Evolutionary conservation across 1,284 basidiomycete species (phyloP), one percentile per base, ranked within the genome.

Genomic region (Porodaedalea pini): DNA sequence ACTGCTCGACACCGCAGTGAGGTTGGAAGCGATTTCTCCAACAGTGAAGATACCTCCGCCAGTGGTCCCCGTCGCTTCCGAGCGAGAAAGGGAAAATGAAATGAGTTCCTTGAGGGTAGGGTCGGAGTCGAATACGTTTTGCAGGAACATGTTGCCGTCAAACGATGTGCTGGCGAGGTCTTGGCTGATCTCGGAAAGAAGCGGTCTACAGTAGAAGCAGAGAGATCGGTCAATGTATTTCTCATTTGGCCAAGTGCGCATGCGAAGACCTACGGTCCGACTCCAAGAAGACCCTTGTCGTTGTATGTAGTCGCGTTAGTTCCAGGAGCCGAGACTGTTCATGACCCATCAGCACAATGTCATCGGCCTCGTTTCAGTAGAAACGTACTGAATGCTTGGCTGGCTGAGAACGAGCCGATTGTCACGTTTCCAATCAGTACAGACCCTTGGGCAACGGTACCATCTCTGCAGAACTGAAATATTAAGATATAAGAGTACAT

Each of bases 281-380:
- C 29, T 3, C 54, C 54, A 50, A 56, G 54, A 27, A 56, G 54
- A 10, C 54, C 54, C 31, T 56, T 56, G 23, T 56, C 54, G 27
- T 36, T 36, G 19, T 25, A 25, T 3, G 54, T 31, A 11, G 54
- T 56, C 13, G 54, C 54, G 25, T 56, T 56, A 2, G 54, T 19
- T n/a, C 54, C 54, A 39, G 54, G 45, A 15, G 54, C 54, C 34
- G 54, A 56, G 21, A 56, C 54, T 56, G 15, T 23, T 40, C n/a
- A 25, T 4, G 11, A 50, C 15, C 2, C 10, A 40, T 45, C 7
- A 56, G 21, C 19, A 37, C 17, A 10, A 27, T 7, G 7, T 21
- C 15, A 19, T 2, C 15, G 6, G 21, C 19, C 3, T 5, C 10
- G n/a, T 7, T n/a, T 7, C 1, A 19, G 7, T 6, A n/a, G n/a